Percentiles rank a stretch among this genome's conserved stretches.
phyloP scores from a whole-genome alignment of 208 protist genomes.

The Strigomonas culicis region DNA sequence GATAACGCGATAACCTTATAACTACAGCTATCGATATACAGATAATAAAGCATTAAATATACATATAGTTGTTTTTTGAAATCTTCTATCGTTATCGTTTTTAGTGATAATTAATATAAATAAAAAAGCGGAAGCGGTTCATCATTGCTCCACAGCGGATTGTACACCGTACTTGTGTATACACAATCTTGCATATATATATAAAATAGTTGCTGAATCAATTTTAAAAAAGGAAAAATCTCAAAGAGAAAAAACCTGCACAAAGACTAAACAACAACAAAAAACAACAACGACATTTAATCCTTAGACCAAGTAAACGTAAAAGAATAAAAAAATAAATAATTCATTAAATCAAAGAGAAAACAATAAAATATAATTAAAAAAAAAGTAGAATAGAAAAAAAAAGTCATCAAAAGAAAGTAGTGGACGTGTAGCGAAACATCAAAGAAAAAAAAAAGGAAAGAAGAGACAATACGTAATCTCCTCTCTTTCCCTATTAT shows the following conservation, averaged over 20 bases:
- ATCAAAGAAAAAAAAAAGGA: not conserved
- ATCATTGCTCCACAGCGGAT: not conserved
- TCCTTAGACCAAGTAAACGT: not conserved
- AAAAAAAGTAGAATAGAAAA: not conserved
- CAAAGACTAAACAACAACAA: not conserved
- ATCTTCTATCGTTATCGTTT: not conserved
- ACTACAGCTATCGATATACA: not conserved
- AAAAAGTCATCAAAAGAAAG: not conserved
- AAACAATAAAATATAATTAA: not conserved
- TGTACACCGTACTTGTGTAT: not conserved
- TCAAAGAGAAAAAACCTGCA: constrained; percentile 3
- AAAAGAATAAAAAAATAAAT: constrained; percentile 7
- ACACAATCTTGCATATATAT: not conserved
- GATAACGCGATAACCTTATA: not conserved
- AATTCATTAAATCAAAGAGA: not conserved
- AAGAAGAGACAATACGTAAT: not conserved
- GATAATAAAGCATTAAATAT: not conserved
- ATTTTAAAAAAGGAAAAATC: constrained; percentile 2
- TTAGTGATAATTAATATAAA: not conserved
- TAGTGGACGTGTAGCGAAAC: not conserved
- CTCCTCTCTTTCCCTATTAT: not conserved
- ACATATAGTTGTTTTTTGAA: not conserved
- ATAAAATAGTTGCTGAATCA: too few species aligned
- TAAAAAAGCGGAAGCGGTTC: not conserved
- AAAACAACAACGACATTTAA: not conserved